Evolutionary conservation across 768 basidiomycete species (phyloP).

Genomic region (Rhodotorula toruloides): DNA sequence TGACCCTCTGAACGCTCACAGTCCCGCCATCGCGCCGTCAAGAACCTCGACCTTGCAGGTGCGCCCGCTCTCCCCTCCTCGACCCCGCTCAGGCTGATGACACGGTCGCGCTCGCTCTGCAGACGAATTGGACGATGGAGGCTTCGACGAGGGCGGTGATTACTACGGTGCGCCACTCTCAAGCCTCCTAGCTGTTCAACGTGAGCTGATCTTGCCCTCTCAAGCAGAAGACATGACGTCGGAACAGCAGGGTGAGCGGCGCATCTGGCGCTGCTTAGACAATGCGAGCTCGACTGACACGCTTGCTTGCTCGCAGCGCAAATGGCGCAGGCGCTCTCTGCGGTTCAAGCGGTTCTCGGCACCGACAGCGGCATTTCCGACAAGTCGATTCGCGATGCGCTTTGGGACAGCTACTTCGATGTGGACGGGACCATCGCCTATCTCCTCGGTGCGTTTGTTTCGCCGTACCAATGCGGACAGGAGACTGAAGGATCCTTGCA

Average conservation of each 20-base stretch:
- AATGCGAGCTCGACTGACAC: neutral
- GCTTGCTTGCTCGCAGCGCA: slow-evolving; percentile 51
- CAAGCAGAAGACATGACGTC: slow-evolving; percentile 55
- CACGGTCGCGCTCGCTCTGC: neutral
- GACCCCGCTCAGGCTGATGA: neutral
- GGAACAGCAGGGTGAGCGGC: slow-evolving; percentile 66
- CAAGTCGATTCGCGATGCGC: slow-evolving; percentile 63
- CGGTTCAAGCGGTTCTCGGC: slow-evolving; percentile 65
- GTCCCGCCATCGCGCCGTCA: slow-evolving; percentile 87
- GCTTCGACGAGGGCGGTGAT: slow-evolving; percentile 63
- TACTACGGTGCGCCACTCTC: slow-evolving; percentile 39
- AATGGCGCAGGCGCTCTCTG: slow-evolving; percentile 66
- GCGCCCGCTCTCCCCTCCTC: slow-evolving; percentile 17
- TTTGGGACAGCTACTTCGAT: slow-evolving; percentile 88
- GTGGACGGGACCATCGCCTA: slow-evolving; percentile 68
- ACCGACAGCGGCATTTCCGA: slow-evolving; percentile 61
- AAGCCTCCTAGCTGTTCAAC: neutral
- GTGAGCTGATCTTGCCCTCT: neutral
- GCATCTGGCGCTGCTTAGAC: neutral
- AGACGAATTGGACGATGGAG: slow-evolving; percentile 57
- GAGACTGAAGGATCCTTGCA: no score
- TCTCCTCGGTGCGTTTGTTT: slow-evolving; percentile 59
- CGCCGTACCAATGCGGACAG: no score
- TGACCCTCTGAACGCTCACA: slow-evolving; percentile 49
- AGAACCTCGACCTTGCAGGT: slow-evolving; percentile 71